phyloP scores from a whole-genome alignment of 2,329 filamentous ascomycete species.

The Mycocentrospora acerina region DNA sequence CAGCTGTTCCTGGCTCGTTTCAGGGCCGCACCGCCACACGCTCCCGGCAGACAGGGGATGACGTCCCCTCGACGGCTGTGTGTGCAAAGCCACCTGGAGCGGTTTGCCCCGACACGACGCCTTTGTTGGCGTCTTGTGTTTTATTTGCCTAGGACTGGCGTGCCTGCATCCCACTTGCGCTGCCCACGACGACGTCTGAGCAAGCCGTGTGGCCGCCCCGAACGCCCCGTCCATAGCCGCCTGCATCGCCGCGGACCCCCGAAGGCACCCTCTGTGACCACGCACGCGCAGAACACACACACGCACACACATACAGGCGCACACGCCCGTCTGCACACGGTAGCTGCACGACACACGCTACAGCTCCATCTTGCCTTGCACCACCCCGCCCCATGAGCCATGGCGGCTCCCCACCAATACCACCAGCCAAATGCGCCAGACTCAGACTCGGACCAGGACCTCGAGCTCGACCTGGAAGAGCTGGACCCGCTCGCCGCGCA shows the following conservation, averaged over 20 bases:
- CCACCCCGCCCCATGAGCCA: slow-evolving; percentile 45
- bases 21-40: too few species aligned
- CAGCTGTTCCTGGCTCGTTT: background rate
- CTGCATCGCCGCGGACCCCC: slow-evolving; percentile 25
- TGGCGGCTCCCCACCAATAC: slow-evolving; percentile 50
- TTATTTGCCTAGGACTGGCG: too few species aligned
- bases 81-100: too few species aligned
- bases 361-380: background rate
- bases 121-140: too few species aligned
- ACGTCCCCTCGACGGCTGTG: too few species aligned
- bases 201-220: slow-evolving; percentile 5
- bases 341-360: too few species aligned
- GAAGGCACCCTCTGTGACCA: slow-evolving; percentile 13
- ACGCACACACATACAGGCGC: too few species aligned
- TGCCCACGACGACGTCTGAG: too few species aligned
- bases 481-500: slow-evolving; percentile 63
- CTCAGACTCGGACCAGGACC: slow-evolving; percentile 64
- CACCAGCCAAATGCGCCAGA: slow-evolving; percentile 63
- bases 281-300: slow-evolving; percentile 1
- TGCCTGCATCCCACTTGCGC: too few species aligned
- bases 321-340: too few species aligned
- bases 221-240: background rate
- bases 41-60: too few species aligned
- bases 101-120: too few species aligned
- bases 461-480: slow-evolving; percentile 76